Base-by-base conservation (phyloP, 2,329 filamentous ascomycete species). In the Colletotrichum sp. region DNA sequence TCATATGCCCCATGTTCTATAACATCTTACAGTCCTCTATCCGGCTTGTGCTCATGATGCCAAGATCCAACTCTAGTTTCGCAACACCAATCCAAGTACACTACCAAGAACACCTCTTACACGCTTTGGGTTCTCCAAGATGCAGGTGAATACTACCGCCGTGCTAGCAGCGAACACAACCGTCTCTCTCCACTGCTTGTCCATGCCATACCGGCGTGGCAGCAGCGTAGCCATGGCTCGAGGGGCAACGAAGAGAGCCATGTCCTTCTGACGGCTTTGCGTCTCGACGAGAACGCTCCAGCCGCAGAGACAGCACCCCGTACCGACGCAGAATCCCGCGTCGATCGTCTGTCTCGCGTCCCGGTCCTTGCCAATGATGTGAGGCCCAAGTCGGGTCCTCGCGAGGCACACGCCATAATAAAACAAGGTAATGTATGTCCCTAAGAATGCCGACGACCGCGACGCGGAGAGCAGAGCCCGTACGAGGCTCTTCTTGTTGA, bases 371-470 rank as follows among this genome's bases (percentile, higher is more conserved):
- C 91, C 90, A 28, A 96, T 85, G 15, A 96, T 26, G 39, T 82
- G 90, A 0, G 95, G 95, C 0, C 95, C 95, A 8, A 97, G 76
- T 13, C 94, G 90, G 2, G 93, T 96, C 60, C 95, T 91, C 7
- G 92, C 88, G 0, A 98, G 90, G 82, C 95, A 98, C 5, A 98
- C 94, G 32, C 94, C 93, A 82, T 98, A 98, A 86, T 96, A 98
- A 83, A 96, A 97, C 13, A 96, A 86, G 1, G 92, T 88, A 78
- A 98, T 94, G 83, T 96, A 98, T 1, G 92, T 86, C 5, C 92
- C 94, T 2, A 98, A 89, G 82, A 98, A 97, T 1, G 93, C 89
- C 0, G 95, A 96, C 7, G 94, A 96, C 36, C 93, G 91, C 12
- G 89, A 84, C 2, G 94, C 92, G 3, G 93, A 93, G 16, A 87